Conservation (phyloP, 2,329 filamentous ascomycete genomes). For the Ophiocordyceps polyrhachis-furcata region DNA sequence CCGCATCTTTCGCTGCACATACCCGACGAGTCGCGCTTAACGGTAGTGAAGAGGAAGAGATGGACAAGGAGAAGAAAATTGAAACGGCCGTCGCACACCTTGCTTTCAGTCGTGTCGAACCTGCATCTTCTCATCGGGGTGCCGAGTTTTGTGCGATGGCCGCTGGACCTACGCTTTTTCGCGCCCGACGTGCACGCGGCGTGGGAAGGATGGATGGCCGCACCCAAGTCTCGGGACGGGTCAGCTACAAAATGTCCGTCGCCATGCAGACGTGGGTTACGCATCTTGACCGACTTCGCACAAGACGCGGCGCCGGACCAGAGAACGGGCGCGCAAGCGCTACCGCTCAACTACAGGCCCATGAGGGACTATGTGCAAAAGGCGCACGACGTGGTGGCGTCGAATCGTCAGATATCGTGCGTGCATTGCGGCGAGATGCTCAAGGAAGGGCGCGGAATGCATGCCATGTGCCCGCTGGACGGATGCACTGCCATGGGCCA, state of each 20-base stretch:
- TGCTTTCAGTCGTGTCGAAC: conserved; percentile 58
- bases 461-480: conserved; percentile 35
- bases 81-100: conserved; percentile 35
- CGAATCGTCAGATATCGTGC: conserved; percentile 37
- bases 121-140: conserved; percentile 65
- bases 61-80: conserved; percentile 36
- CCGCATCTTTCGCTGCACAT: conserved; percentile 68
- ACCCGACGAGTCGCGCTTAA: conserved; percentile 39
- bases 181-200: conserved; percentile 44
- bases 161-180: conserved; percentile 66
- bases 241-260: conserved; percentile 8
- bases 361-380: conserved; percentile 37
- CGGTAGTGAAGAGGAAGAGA: conserved; percentile 32
- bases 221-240: conserved; percentile 5
- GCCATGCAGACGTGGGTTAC: conserved; percentile 26
- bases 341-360: conserved; percentile 34
- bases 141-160: conserved; percentile 67
- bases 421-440: conserved; percentile 30
- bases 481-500: conserved; percentile 40
- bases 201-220: conserved; percentile 44
- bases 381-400: conserved; percentile 31
- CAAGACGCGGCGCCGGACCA: conserved; percentile 8
- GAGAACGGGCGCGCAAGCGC: conserved; percentile 29
- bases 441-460: conserved; percentile 27
- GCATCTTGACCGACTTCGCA: conserved; percentile 38